Conservation (phyloP, 2,329 filamentous ascomycete genomes). For the Hypoxylon sp. region DNA sequence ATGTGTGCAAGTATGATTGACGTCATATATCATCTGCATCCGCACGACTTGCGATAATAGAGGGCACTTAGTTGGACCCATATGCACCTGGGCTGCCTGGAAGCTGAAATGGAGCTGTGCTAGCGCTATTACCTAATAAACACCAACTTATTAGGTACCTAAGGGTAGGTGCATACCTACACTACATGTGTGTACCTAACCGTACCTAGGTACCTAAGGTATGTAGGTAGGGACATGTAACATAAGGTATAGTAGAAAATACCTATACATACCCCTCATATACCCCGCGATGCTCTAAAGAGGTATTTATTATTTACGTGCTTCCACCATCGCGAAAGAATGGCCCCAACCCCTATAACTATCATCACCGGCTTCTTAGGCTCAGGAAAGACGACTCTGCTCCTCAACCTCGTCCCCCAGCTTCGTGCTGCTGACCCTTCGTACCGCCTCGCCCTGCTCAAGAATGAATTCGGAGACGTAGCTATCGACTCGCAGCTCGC, state of each 20-base stretch:
- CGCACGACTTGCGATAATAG: too few relatives aligned
- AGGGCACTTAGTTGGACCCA: too few relatives aligned
- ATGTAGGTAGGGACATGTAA: too few relatives aligned
- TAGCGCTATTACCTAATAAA: too few relatives aligned
- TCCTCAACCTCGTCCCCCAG: constrained; percentile 93
- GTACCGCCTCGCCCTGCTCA: constrained; percentile 93
- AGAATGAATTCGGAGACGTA: constrained; percentile 98
- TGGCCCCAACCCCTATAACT: constrained; percentile 86
- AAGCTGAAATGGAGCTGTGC: too few relatives aligned
- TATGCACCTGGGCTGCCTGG: too few relatives aligned
- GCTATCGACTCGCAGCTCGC: constrained; percentile 95
- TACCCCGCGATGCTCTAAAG: constrained; percentile 3
- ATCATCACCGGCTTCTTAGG: constrained; percentile 97
- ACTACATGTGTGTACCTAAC: too few relatives aligned
- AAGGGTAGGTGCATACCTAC: too few relatives aligned
- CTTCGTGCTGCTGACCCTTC: constrained; percentile 76
- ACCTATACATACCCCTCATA: constrained; percentile 2
- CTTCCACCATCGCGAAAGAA: constrained; percentile 50
- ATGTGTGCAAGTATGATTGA: neutral
- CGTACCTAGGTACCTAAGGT: too few relatives aligned
- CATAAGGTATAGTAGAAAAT: too few relatives aligned
- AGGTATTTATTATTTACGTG: neutral
- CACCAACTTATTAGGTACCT: too few relatives aligned
- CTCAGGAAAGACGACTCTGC: constrained; percentile 94
- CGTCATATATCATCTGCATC: neutral